A percentile compares a stretch with the other conserved stretches of the same genome.
Evolutionary conservation across 306 rosid genomes (phyloP).

Genomic region (Nissolia schottii): DNA sequence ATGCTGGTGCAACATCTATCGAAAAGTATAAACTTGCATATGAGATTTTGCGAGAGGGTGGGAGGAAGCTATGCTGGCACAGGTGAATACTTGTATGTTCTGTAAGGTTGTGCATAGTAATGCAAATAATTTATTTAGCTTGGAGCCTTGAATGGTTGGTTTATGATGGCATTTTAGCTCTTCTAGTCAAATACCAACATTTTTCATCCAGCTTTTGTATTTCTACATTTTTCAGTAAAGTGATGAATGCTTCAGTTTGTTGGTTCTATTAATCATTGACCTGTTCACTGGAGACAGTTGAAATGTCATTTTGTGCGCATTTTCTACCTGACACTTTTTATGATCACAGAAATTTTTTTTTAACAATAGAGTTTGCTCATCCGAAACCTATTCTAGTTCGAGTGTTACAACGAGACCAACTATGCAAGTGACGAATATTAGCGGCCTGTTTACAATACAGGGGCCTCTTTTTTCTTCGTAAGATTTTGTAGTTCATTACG

Average conservation of each 20-base stretch:
- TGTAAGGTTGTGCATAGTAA: constrained; percentile 27
- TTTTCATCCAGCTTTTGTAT: constrained; percentile 20
- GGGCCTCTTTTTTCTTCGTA: not conserved
- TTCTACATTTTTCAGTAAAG: constrained; percentile 9
- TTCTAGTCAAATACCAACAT: constrained; percentile 21
- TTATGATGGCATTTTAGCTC: constrained; percentile 14
- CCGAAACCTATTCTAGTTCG: no score
- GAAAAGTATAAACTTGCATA: constrained; percentile 89
- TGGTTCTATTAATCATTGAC: not conserved
- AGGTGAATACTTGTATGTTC: constrained; percentile 38
- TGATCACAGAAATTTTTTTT: no score
- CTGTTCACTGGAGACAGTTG: not conserved
- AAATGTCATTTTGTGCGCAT: no score
- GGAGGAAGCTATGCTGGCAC: constrained; percentile 84
- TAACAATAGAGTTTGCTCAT: not conserved
- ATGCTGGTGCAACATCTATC: constrained; percentile 79
- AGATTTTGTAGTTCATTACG: not conserved
- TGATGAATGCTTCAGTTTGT: constrained; percentile 12
- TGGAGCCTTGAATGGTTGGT: constrained; percentile 26
- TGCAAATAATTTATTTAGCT: constrained; percentile 28
- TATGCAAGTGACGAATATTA: no score
- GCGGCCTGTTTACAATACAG: no score
- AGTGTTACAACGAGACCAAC: no score
- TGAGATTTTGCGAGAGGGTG: constrained; percentile 88
- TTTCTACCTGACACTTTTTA: no score